Evolutionary conservation across 768 basidiomycete genomes (phyloP).

Genomic region (Trametes gibbosa): DNA sequence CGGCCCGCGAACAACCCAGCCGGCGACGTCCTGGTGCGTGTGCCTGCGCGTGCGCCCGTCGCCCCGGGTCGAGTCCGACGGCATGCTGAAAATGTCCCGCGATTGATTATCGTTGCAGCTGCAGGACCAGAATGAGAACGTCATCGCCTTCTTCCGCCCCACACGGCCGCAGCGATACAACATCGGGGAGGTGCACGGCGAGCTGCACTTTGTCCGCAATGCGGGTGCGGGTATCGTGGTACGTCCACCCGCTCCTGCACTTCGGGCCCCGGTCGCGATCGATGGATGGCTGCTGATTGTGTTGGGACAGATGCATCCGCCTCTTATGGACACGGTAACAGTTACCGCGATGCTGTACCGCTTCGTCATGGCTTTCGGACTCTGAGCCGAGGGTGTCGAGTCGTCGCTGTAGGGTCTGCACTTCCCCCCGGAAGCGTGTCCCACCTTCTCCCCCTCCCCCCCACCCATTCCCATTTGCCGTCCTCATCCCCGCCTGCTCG

Average conservation of each 20-base stretch:
- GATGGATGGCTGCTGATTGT: slow-evolving; percentile 13
- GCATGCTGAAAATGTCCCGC: background rate
- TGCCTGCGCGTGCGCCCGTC: background rate
- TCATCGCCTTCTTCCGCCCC: slow-evolving; percentile 79
- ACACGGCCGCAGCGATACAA: slow-evolving; percentile 78
- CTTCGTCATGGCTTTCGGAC: slow-evolving; percentile 56
- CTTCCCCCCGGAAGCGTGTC: background rate
- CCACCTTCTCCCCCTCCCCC: background rate
- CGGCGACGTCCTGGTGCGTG: slow-evolving; percentile 58
- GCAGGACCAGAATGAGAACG: slow-evolving; percentile 63
- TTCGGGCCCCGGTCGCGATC: slow-evolving; percentile 1
- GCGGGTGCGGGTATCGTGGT: slow-evolving; percentile 84
- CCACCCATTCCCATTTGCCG: background rate
- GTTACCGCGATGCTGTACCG: slow-evolving; percentile 86
- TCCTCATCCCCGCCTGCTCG: background rate
- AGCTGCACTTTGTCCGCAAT: slow-evolving; percentile 76
- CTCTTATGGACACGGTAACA: slow-evolving; percentile 86
- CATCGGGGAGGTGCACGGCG: slow-evolving; percentile 83
- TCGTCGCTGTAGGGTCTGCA: slow-evolving; percentile 2
- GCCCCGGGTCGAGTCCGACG: background rate
- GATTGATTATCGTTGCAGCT: slow-evolving; percentile 44
- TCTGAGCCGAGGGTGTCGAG: slow-evolving; percentile 30
- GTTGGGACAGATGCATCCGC: slow-evolving; percentile 68
- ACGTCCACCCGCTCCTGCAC: slow-evolving; percentile 23
- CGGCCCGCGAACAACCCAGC: slow-evolving; percentile 54